phyloP scores from a whole-genome alignment of 2,329 filamentous ascomycete species.

The Fusarium denticulatum region DNA sequence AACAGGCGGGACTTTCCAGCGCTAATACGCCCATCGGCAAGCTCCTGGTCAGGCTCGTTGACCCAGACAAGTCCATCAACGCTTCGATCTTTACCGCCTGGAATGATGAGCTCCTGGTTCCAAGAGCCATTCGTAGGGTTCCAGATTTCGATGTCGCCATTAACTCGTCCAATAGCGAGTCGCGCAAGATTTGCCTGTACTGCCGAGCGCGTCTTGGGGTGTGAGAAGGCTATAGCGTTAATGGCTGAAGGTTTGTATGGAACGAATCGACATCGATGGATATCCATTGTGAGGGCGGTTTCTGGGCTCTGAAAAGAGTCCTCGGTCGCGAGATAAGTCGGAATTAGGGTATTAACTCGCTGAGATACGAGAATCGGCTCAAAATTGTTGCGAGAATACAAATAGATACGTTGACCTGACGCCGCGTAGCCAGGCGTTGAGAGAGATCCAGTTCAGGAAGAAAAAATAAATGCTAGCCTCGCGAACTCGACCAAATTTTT shows the following conservation, averaged over 20 bases:
- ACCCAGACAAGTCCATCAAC: conserved; percentile 94
- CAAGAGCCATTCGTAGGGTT: conserved; percentile 84
- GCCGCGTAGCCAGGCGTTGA: conserved; percentile 43
- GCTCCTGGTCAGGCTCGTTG: conserved; percentile 79
- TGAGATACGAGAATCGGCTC: not conserved
- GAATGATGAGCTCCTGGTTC: conserved; percentile 89
- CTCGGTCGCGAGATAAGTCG: conserved; percentile 5
- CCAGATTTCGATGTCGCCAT: conserved; percentile 98
- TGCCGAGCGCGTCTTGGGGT: conserved; percentile 64
- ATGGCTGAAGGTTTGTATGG: conserved; percentile 91
- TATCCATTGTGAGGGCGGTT: conserved; percentile 73
- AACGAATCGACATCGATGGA: conserved; percentile 97
- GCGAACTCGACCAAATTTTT: conserved; percentile 47
- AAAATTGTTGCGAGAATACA: conserved; percentile 5
- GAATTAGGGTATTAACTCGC: not conserved
- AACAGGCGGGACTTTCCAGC: conserved; percentile 86
- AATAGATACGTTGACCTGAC: conserved; percentile 24
- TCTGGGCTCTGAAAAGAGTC: conserved; percentile 8
- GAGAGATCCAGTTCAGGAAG: conserved; percentile 38
- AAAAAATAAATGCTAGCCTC: conserved; percentile 48
- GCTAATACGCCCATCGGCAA: conserved; percentile 68
- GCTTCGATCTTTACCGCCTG: conserved; percentile 84
- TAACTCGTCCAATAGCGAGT: conserved; percentile 89
- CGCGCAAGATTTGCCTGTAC: conserved; percentile 68
- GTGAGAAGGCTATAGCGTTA: conserved; percentile 93